Evolutionary conservation across 2,329 filamentous ascomycete species (phyloP).

Genomic region (Beauveria bassiana): DNA sequence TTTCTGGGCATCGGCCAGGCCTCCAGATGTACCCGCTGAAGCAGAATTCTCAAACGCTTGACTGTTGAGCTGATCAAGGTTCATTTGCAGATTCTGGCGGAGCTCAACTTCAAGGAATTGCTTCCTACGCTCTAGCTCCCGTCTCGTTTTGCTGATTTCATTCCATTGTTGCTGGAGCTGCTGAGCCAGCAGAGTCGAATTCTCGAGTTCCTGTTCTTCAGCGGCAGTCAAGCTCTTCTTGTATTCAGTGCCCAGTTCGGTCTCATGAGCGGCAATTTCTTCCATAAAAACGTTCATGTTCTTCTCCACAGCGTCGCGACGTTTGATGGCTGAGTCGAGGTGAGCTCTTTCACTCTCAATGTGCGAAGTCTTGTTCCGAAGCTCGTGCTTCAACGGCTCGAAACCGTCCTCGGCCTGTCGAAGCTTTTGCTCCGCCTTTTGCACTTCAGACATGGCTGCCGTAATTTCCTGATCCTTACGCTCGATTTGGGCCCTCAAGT

Average conservation of each 20-base stretch:
- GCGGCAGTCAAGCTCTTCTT: slow-evolving; percentile 77
- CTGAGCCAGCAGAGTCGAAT: slow-evolving; percentile 60
- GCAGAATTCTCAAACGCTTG: slow-evolving; percentile 61
- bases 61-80: slow-evolving; percentile 76
- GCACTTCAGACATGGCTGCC: slow-evolving; percentile 70
- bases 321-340: slow-evolving; percentile 59
- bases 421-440: slow-evolving; percentile 73
- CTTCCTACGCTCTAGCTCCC: slow-evolving; percentile 74
- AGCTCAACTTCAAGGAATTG: slow-evolving; percentile 78
- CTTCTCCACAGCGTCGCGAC: slow-evolving; percentile 61
- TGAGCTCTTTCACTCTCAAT: slow-evolving; percentile 66
- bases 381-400: slow-evolving; percentile 68
- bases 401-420: slow-evolving; percentile 75
- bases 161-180: slow-evolving; percentile 70
- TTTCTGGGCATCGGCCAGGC: slow-evolving; percentile 68
- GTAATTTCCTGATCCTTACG: slow-evolving; percentile 84
- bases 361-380: slow-evolving; percentile 66
- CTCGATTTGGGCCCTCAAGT: slow-evolving; percentile 65
- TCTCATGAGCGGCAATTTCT: slow-evolving; percentile 67
- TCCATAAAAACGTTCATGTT: slow-evolving; percentile 71
- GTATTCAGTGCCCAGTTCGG: slow-evolving; percentile 78
- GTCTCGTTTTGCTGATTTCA: slow-evolving; percentile 62
- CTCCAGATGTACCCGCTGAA: slow-evolving; percentile 48
- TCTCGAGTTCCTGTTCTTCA: slow-evolving; percentile 77
- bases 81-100: slow-evolving; percentile 79